These are phyloP conservation scores for Plantago elongata DNA, from an alignment of 257 asterid species.

Conservation along the genomic window DNA sequence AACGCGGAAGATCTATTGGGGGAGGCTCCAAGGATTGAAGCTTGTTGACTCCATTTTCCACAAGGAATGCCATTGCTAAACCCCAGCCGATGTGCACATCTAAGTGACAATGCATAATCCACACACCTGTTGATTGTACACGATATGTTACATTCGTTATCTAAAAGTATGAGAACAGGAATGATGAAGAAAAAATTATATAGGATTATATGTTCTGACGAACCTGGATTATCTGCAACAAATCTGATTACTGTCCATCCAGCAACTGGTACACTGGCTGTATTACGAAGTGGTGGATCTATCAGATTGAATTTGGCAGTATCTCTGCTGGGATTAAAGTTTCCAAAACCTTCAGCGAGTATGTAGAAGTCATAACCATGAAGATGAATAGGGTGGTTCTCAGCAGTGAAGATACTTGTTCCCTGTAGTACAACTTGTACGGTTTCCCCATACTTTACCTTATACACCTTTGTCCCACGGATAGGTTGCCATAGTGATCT, in stretches of 20 bases:
- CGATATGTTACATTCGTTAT: too few species aligned
- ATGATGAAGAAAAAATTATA: too few species aligned
- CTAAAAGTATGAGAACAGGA: too few species aligned
- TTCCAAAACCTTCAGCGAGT: slow-evolving; percentile 85
- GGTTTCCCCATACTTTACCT: slow-evolving; percentile 52
- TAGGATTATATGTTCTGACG: not conserved
- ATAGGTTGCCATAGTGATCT: slow-evolving; percentile 76
- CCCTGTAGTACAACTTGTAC: slow-evolving; percentile 87
- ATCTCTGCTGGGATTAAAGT: slow-evolving; percentile 57
- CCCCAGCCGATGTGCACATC: slow-evolving; percentile 24
- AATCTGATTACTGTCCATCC: slow-evolving; percentile 20
- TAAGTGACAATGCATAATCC: slow-evolving; percentile 27
- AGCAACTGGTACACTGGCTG: slow-evolving; percentile 20
- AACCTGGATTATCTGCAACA: slow-evolving; percentile 18
- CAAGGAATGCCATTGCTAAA: slow-evolving; percentile 23
- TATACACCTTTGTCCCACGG: slow-evolving; percentile 55
- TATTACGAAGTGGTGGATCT: slow-evolving; percentile 13
- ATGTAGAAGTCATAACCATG: slow-evolving; percentile 89
- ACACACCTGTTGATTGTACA: slow-evolving; percentile 26
- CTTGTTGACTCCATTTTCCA: slow-evolving; percentile 21
- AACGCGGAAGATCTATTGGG: slow-evolving; percentile 16
- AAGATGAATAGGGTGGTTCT: slow-evolving; percentile 90
- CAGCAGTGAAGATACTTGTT: slow-evolving; percentile 70
- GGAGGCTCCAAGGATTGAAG: slow-evolving; percentile 15
- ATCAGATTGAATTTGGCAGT: slow-evolving; percentile 62